Evolutionary conservation across 2,329 filamentous ascomycete species (phyloP).

Genomic region (Gnomoniopsis sp.): DNA sequence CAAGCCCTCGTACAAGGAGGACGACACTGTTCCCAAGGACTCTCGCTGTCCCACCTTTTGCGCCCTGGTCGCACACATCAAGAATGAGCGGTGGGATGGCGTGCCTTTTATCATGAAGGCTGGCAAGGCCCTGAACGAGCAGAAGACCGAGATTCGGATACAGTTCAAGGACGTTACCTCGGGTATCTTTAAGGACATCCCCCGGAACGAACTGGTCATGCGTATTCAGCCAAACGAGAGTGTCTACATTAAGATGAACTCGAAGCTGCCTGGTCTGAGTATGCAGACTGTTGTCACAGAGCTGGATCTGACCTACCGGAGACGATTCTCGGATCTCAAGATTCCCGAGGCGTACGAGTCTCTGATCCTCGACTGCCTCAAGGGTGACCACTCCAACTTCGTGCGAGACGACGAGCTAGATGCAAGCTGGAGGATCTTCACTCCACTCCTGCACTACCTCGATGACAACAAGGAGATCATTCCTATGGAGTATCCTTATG

Average conservation of each 20-base stretch:
- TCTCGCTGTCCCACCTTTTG: constrained; percentile 98
- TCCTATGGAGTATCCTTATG: constrained; percentile 99
- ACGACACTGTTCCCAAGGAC: constrained; percentile 95
- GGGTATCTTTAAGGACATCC: constrained; percentile 99
- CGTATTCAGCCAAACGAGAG: constrained; percentile 99
- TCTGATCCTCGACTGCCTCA: constrained; percentile 92
- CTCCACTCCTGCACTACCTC: constrained; percentile 93
- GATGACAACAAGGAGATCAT: constrained; percentile 99
- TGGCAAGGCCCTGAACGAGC: constrained; percentile 97
- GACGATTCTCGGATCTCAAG: constrained; percentile 98
- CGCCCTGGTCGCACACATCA: constrained; percentile 95
- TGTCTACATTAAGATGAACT: constrained; percentile 99
- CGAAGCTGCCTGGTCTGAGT: constrained; percentile 93
- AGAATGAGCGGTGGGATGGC: constrained; percentile 99
- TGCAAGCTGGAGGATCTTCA: constrained; percentile 98
- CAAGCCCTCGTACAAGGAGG: constrained; percentile 98
- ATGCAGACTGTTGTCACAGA: constrained; percentile 99
- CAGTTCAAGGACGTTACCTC: constrained; percentile 99
- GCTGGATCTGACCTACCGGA: constrained; percentile 95
- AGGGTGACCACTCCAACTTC: constrained; percentile 99
- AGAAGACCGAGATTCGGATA: constrained; percentile 98
- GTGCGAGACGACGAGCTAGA: constrained; percentile 95
- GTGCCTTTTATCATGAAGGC: constrained; percentile 99
- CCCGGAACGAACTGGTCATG: constrained; percentile 97
- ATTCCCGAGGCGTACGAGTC: constrained; percentile 99